Percentiles rank a stretch among this genome's conserved stretches.
Evolutionary conservation across 169 alveolate genomes (phyloP).

Genomic region (Besnoitia besnoiti): DNA sequence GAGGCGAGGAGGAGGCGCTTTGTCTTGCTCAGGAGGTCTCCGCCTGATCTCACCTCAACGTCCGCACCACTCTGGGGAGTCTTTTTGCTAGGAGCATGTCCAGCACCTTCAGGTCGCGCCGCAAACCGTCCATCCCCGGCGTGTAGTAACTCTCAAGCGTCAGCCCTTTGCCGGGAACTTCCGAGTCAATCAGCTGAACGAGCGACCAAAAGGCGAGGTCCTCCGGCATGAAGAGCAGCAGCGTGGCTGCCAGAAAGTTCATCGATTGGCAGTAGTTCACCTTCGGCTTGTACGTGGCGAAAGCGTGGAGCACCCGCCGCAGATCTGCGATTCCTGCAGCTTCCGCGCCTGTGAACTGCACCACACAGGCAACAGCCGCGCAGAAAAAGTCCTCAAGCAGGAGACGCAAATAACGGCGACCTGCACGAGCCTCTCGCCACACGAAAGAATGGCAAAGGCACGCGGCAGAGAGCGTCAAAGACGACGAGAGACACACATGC

Average conservation of each 20-base stretch:
- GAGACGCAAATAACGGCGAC: too few relatives aligned
- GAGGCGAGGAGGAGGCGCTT: too few relatives aligned
- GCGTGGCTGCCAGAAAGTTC: constrained; percentile 84
- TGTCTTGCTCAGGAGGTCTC: not conserved
- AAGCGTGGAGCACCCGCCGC: constrained; percentile 83
- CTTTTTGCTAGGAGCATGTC: constrained; percentile 76
- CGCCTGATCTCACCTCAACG: constrained; percentile 74
- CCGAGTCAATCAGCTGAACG: constrained; percentile 83
- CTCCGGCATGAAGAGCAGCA: constrained; percentile 82
- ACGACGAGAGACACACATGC: too few relatives aligned
- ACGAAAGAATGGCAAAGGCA: too few relatives aligned
- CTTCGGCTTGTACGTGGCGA: constrained; percentile 84
- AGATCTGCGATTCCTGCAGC: constrained; percentile 74
- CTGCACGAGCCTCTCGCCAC: too few relatives aligned
- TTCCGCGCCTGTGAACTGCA: not conserved
- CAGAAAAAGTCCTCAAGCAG: too few relatives aligned
- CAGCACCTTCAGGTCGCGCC: constrained; percentile 83
- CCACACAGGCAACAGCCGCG: not conserved
- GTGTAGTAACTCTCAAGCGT: constrained; percentile 79
- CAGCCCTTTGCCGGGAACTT: constrained; percentile 77
- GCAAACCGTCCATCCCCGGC: constrained; percentile 82
- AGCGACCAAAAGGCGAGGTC: constrained; percentile 87
- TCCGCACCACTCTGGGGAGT: constrained; percentile 74
- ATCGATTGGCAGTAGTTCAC: constrained; percentile 83
- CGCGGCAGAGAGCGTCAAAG: too few relatives aligned